Conservation (phyloP, 2,329 filamentous ascomycete species). For the Ophidiomyces ophidiicola region DNA sequence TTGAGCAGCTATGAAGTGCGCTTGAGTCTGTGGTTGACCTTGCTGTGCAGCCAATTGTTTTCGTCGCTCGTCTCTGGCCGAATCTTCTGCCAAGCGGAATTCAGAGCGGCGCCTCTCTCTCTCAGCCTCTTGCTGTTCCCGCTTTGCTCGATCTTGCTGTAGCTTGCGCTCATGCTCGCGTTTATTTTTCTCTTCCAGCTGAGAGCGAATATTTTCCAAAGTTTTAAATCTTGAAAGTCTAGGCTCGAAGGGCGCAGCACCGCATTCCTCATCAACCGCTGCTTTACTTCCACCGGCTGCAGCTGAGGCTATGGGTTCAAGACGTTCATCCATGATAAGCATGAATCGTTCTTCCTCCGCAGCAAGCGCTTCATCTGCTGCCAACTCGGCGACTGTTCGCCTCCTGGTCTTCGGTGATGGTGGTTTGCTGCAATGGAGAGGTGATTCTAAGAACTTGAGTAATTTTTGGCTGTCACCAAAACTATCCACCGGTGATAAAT, state of each 20-base stretch:
- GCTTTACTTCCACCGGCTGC: constrained; percentile 48
- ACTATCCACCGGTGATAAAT: constrained; percentile 62
- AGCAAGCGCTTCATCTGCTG: constrained; percentile 82
- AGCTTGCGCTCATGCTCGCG: constrained; percentile 37
- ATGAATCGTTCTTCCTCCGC: constrained; percentile 85
- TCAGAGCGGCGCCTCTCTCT: constrained; percentile 37
- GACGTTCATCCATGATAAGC: constrained; percentile 78
- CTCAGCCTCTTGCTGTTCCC: constrained; percentile 38
- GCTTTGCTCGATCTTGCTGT: constrained; percentile 39
- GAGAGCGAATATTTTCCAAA: constrained; percentile 68
- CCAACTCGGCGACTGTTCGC: constrained; percentile 86
- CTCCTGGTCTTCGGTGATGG: constrained; percentile 83
- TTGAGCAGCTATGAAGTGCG: constrained; percentile 21
- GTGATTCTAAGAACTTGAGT: constrained; percentile 60
- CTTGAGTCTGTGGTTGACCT: constrained; percentile 36
- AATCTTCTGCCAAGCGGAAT: constrained; percentile 35
- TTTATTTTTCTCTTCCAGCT: constrained; percentile 57
- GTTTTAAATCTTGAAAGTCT: constrained; percentile 87
- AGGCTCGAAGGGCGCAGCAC: constrained; percentile 63
- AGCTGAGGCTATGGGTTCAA: constrained; percentile 47
- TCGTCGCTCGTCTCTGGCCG: constrained; percentile 30
- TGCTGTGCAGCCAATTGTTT: constrained; percentile 36
- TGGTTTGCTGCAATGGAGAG: constrained; percentile 61
- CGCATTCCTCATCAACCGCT: constrained; percentile 62
- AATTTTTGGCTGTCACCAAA: constrained; percentile 58